Evolutionary conservation across 495 filamentous ascomycete genomes (phyloP), one percentile per base, ranked within the genome.

Genomic region (Lasiosphaeria hispida): DNA sequence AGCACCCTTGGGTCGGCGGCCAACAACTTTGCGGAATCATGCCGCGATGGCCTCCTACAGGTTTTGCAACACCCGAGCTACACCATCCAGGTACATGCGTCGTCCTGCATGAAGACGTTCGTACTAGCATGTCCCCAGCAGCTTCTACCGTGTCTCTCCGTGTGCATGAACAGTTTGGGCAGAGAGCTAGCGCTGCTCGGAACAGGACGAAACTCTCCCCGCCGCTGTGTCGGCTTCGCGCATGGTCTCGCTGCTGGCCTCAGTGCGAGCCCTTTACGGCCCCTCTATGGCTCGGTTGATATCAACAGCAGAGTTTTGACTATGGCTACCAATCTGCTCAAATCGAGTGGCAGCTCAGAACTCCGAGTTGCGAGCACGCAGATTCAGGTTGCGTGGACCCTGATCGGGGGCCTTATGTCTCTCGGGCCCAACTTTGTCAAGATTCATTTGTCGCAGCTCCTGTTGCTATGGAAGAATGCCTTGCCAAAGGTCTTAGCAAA

Each of bases 391-490:
- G 93, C 94, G 15, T 99, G 94, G 94, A 96, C 96, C 42, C 72
- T 99, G 51, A 95, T 99, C 55, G 94, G 94, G 36, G 94, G 94
- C 0, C 74, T 99, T 19, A 97, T 97, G 95, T 89, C 92, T 7
- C 79, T 97, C 2, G 94, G 94, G 0, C 95, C 95, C 5, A 97
- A 96, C 68, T 99, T 99, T 69, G 93, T 97, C 72, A 99, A 99
- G 73, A 97, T 96, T 40, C 94, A 97, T 75, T 80, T 99, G 15
- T 93, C 93, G 3, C 94, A 97, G 70, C 76, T 99, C 44, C 85
- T 97, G 51, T 73, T 97, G n/a, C 79, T 99, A 10, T 99, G 94
- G 94, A 96, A 96, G 70, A 97, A 96, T 73, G 92, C 94, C 3
- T 75, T 99, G 36, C 94, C 94, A 4, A 96, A 91, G 64, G 93